Conservation (phyloP, 2,329 filamentous ascomycete species). For the Ciborinia camelliae region DNA sequence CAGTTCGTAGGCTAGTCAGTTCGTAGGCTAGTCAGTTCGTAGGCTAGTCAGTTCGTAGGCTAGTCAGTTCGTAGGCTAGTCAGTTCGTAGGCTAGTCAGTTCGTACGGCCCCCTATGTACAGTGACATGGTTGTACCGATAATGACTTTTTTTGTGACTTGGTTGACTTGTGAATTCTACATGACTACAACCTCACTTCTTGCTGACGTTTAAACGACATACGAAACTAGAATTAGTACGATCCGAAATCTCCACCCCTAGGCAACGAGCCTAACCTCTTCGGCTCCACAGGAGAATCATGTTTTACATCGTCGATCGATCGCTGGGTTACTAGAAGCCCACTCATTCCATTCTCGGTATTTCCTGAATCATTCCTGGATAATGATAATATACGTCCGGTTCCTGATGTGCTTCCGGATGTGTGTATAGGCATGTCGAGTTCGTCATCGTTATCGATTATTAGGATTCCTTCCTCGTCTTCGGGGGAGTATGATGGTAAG, state of each 20-base stretch:
- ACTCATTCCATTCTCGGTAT: background rate
- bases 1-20: too few species aligned
- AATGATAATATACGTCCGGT: too few species aligned
- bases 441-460: constrained; percentile 22
- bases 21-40: too few species aligned
- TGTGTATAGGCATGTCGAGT: background rate
- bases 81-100: too few species aligned
- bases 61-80: too few species aligned
- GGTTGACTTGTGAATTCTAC: background rate
- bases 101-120: too few species aligned
- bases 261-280: background rate
- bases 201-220: too few species aligned
- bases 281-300: background rate
- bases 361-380: too few species aligned
- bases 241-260: background rate
- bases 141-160: background rate
- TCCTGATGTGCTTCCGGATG: too few species aligned
- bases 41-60: too few species aligned
- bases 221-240: background rate
- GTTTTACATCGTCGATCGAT: background rate
- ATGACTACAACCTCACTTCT: background rate
- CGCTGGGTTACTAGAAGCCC: background rate
- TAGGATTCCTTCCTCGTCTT: constrained; percentile 14
- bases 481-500: background rate
- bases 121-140: too few species aligned